These are phyloP conservation scores for Tetracladium setigerum DNA, from an alignment of 495 filamentous ascomycete genomes.

Conservation along the genomic window DNA sequence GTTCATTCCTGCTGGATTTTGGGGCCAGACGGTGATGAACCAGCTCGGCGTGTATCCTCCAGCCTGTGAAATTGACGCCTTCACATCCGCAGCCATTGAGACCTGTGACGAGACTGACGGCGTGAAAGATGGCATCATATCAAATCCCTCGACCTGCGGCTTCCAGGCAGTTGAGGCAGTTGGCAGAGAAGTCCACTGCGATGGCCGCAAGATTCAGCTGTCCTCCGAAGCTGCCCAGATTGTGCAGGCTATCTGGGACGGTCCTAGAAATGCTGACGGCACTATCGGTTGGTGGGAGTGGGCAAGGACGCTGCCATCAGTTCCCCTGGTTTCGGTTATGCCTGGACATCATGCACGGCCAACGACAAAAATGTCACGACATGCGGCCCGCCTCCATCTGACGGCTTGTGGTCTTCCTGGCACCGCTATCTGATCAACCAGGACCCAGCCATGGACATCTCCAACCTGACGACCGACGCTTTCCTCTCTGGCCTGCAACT, in stretches of 20 bases:
- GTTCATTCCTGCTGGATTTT: conserved; percentile 12
- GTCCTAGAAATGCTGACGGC: conserved; percentile 5
- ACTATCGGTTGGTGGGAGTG: too few species aligned
- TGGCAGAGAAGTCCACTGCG: not conserved
- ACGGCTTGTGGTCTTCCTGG: too few species aligned
- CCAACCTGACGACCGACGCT: conserved; percentile 16
- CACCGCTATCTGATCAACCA: conserved; percentile 7
- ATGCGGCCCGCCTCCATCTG: too few species aligned
- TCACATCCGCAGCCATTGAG: conserved; percentile 23
- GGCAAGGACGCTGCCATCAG: too few species aligned
- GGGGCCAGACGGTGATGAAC: conserved; percentile 30
- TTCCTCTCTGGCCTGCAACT: too few species aligned
- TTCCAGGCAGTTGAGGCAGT: conserved; percentile 6
- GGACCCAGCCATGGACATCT: conserved; percentile 14
- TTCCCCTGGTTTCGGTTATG: too few species aligned
- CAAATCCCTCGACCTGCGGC: conserved; percentile 15
- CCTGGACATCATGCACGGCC: conserved; percentile 1
- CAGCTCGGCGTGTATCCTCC: conserved; percentile 15
- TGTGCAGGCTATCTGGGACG: conserved; percentile 1
- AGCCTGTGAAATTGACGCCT: conserved; percentile 25
- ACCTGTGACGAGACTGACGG: conserved; percentile 34
- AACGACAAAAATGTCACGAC: too few species aligned
- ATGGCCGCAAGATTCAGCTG: not conserved
- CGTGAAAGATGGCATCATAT: conserved; percentile 29
- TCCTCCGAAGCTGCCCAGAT: not conserved